Conservation (phyloP, 345 rosid genomes). For the Corymbia maculata region DNA sequence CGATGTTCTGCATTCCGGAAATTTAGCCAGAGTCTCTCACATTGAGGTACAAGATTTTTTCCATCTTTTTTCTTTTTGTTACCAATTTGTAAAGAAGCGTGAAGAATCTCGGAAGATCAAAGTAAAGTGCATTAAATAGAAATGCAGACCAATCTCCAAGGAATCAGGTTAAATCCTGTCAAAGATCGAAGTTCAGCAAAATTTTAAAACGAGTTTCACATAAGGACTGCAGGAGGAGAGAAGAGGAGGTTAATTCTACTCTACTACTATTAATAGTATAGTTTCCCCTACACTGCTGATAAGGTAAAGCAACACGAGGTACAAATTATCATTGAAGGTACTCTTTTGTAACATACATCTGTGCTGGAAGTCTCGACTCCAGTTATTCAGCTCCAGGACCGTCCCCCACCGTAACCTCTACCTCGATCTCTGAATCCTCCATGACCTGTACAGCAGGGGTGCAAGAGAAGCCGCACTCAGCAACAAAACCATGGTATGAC, state of each 20-base stretch:
- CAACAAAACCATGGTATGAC: not conserved
- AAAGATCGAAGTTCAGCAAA: not conserved
- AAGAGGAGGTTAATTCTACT: not conserved
- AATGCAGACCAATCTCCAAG: not conserved
- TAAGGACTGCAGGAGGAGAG: not conserved
- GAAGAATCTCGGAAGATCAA: not conserved
- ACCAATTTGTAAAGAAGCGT: not conserved
- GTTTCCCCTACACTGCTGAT: not conserved
- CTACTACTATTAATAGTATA: not conserved
- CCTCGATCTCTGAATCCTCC: slow-evolving; percentile 45
- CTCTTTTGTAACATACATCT: not conserved
- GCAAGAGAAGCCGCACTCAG: not conserved
- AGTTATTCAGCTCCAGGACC: slow-evolving; percentile 18
- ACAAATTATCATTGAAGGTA: not conserved
- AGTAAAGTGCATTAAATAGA: not conserved
- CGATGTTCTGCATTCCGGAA: not conserved
- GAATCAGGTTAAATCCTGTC: not conserved
- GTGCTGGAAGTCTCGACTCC: not conserved
- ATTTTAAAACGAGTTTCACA: not conserved
- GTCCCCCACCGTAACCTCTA: slow-evolving; percentile 33
- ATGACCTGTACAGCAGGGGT: slow-evolving; percentile 1
- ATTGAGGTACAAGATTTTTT: not conserved
- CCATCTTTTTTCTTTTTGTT: not conserved
- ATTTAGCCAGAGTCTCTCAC: not conserved
- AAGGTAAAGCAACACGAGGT: not conserved